Conservation (phyloP, 129 eudicot genomes). For the Heracleum sosnowskyi region DNA sequence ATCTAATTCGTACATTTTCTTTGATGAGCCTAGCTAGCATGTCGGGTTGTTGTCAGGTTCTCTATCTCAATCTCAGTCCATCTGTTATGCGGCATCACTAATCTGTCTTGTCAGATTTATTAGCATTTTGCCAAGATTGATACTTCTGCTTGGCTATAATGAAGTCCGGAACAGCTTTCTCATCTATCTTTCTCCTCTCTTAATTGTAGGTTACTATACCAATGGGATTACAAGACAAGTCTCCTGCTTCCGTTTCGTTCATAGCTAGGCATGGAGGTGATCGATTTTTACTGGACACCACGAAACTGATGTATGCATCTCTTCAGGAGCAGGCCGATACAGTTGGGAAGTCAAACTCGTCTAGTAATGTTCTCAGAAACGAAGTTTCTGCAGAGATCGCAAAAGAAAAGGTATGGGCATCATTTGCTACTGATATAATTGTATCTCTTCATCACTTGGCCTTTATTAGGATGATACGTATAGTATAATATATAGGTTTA, state of each 20-base stretch:
- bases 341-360: slow-evolving; percentile 40
- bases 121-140: not conserved
- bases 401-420: slow-evolving; percentile 66
- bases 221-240: slow-evolving; percentile 59
- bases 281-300: slow-evolving; percentile 64
- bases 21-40: slow-evolving; percentile 70
- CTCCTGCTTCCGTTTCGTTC: slow-evolving; percentile 73
- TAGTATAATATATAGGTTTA: not conserved
- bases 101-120: not conserved
- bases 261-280: slow-evolving; percentile 90
- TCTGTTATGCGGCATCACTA: not conserved
- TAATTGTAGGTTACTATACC: slow-evolving; percentile 59
- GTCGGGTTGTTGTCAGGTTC: slow-evolving; percentile 98
- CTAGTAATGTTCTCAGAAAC: slow-evolving; percentile 39
- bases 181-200: not conserved
- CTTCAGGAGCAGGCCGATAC: slow-evolving; percentile 49
- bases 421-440: not conserved
- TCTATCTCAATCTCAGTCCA: slow-evolving; percentile 20
- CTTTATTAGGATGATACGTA: not conserved
- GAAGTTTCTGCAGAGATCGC: slow-evolving; percentile 85
- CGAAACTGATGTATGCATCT: slow-evolving; percentile 49
- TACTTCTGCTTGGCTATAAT: not conserved
- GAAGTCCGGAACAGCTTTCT: not conserved
- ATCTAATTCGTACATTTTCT: slow-evolving; percentile 39
- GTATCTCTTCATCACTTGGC: not conserved